phyloP scores from a whole-genome alignment of 805 yeast genomes.

The Candida odintsovae region DNA sequence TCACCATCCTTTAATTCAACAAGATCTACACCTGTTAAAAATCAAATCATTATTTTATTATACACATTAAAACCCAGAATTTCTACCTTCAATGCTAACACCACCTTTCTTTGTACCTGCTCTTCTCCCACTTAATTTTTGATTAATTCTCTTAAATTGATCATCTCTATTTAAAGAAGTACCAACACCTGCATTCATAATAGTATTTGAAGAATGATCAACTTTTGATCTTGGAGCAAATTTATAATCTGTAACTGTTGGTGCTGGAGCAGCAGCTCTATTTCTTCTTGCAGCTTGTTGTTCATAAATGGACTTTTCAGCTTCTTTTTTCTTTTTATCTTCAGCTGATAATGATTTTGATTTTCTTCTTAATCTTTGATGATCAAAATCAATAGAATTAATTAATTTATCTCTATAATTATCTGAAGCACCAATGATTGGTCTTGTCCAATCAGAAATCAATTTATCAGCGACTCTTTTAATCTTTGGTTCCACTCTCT shows the following conservation, averaged over 20 bases:
- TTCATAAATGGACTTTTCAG: conserved; percentile 64
- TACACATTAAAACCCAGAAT: conserved; percentile 6
- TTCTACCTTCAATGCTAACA: conserved; percentile 58
- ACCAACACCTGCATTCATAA: conserved; percentile 41
- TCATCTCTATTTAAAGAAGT: conserved; percentile 59
- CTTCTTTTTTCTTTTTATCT: conserved; percentile 18
- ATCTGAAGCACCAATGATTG: conserved; percentile 92
- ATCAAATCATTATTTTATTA: neutral
- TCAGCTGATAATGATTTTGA: conserved; percentile 8
- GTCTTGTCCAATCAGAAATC: conserved; percentile 97
- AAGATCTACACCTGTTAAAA: neutral
- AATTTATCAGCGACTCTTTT: conserved; percentile 86
- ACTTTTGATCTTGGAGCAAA: conserved; percentile 80
- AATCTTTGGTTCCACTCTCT: conserved; percentile 79
- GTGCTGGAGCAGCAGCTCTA: conserved; percentile 94
- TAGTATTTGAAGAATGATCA: conserved; percentile 30
- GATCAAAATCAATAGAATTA: conserved; percentile 62
- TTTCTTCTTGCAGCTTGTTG: conserved; percentile 87
- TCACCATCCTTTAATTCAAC: no score
- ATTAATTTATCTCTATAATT: conserved; percentile 86
- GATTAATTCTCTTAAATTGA: conserved; percentile 71
- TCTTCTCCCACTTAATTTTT: conserved; percentile 27
- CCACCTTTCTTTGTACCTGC: conserved; percentile 50
- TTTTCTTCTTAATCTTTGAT: conserved; percentile 17
- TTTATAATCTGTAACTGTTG: conserved; percentile 81